phyloP scores from a whole-genome alignment of 768 basidiomycete genomes.

The Fomitopsis serialis region DNA sequence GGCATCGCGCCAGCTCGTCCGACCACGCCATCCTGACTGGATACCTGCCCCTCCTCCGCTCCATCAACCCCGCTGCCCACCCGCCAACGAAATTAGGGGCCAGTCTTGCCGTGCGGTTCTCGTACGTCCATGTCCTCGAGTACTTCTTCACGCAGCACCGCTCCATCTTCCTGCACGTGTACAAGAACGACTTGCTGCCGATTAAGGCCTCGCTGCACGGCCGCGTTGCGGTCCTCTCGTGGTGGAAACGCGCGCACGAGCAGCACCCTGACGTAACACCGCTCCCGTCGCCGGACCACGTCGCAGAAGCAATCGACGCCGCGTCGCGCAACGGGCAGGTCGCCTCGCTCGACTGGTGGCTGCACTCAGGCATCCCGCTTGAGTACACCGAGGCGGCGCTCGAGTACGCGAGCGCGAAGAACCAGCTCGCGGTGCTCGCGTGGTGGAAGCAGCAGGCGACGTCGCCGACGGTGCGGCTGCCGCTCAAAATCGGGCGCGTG shows the following conservation, averaged over 20 bases:
- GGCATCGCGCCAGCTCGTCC: slow-evolving; percentile 62
- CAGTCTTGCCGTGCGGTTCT: slow-evolving; percentile 62
- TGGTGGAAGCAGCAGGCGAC: slow-evolving; percentile 70
- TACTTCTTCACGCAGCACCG: slow-evolving; percentile 65
- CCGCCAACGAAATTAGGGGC: slow-evolving; percentile 71
- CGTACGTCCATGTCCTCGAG: slow-evolving; percentile 70
- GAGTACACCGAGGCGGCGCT: slow-evolving; percentile 79
- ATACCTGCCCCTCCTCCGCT: slow-evolving; percentile 52
- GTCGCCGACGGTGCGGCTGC: slow-evolving; percentile 37
- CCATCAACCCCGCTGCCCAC: slow-evolving; percentile 47
- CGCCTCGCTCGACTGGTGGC: slow-evolving; percentile 79
- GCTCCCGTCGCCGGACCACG: slow-evolving; percentile 45
- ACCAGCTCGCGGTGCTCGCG: slow-evolving; percentile 68
- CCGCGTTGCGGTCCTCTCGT: slow-evolving; percentile 63
- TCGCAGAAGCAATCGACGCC: slow-evolving; percentile 69
- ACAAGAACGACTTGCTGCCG: slow-evolving; percentile 65
- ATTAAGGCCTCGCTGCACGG: slow-evolving; percentile 76
- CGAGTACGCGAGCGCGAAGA: slow-evolving; percentile 74
- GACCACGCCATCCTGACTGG: slow-evolving; percentile 73
- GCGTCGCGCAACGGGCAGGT: slow-evolving; percentile 77
- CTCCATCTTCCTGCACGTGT: slow-evolving; percentile 57
- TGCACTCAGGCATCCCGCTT: slow-evolving; percentile 53
- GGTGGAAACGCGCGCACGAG: slow-evolving; percentile 72
- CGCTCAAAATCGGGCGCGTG: slow-evolving; percentile 76
- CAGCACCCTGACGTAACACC: slow-evolving; percentile 56